Base-by-base conservation (phyloP, 805 yeast species). In the Sugiyamaella smithiae region DNA sequence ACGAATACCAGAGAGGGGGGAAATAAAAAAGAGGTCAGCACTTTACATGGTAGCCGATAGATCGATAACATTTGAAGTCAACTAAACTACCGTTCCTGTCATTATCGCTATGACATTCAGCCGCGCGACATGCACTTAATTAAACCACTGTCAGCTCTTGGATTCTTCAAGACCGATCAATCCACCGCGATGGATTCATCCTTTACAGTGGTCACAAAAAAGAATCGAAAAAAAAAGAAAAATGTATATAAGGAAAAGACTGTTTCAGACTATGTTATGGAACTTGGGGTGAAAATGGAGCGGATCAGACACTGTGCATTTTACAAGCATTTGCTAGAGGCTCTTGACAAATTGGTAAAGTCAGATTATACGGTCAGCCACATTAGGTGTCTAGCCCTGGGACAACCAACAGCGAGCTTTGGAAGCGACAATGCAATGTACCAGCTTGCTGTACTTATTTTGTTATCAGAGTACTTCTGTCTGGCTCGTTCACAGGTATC, bases 321-420 rank as follows among this genome's bases (percentile, higher is more conserved):
- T 37, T 57, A 43, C 32, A 22, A 33, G 23, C 32, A 31, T 26
- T 33, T 51, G 6, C 23, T 28, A 8, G 40, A 24, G 1, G 42
- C 32, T 11, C 25, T 50, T 9, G 29, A 42, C 5, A 43, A 45
- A 16, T 25, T 43, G 16, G 23, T 40, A 40, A 26, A 46, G 20
- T 40, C n/a, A 38, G 12, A 49, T 49, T 24, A 40, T 19, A 12
- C 33, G 24, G 31, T 49, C 32, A 38, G 28, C 9, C 22, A 41
- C 12, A 72, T 86, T 52, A 68, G 88, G 56, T 85, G 91, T 57
- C 64, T 86, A 25, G 95, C 91, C 0, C 67, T 86, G 17, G 95
- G 95, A 0, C 72, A 81, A 4, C 85, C 88, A 3, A 64, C 76
- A 11, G 76, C 75, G 5, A 53, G 57, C 33, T 46, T 57, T 8